Conservation (phyloP, 192 early-diverging fungal genomes). For the Backusella tarrabulga region DNA sequence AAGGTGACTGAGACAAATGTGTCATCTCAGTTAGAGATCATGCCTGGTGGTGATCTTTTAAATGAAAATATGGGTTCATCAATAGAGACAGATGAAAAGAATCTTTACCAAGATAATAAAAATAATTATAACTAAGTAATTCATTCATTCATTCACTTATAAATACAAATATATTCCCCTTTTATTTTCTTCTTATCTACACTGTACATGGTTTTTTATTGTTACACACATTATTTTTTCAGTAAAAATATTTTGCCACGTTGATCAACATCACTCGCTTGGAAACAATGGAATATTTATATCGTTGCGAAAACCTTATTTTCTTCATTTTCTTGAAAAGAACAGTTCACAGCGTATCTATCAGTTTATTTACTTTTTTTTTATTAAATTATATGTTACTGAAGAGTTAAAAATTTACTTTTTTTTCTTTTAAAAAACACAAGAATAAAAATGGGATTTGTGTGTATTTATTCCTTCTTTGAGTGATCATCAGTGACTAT, state of each 20-base stretch:
- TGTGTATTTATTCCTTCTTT: slow-evolving; percentile 17
- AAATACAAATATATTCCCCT: background rate
- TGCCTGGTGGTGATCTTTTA: background rate
- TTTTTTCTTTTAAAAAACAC: background rate
- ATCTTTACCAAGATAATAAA: background rate
- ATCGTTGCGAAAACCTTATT: background rate
- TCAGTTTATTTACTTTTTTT: background rate
- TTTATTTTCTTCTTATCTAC: background rate
- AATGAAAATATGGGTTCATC: background rate
- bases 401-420: background rate
- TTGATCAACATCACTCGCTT: background rate
- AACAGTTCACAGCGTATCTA: no score
- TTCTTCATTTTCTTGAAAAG: background rate
- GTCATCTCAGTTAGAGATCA: background rate
- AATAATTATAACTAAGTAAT: background rate
- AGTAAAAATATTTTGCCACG: background rate
- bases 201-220: background rate
- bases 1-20: slow-evolving; percentile 46
- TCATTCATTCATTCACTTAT: background rate
- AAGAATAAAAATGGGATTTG: background rate
- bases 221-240: background rate
- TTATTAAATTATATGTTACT: background rate
- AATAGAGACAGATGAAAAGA: background rate
- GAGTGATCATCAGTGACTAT: background rate
- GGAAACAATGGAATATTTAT: background rate